phyloP scores from a whole-genome alignment of 768 basidiomycete species.

The Boletus fagicola region DNA sequence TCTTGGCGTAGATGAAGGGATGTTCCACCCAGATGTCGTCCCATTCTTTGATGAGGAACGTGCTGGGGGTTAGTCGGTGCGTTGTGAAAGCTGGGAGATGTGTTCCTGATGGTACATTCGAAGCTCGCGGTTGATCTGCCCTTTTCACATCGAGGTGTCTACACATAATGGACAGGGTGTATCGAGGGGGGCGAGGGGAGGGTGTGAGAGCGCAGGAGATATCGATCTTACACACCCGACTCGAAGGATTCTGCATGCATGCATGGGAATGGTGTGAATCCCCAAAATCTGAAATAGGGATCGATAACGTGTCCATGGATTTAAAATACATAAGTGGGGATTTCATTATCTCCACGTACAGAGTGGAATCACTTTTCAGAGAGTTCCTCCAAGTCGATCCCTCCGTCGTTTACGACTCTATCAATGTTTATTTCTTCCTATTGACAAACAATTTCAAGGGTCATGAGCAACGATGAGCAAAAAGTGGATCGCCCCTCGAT shows the following conservation, averaged over 20 bases:
- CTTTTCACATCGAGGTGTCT: conserved; percentile 1
- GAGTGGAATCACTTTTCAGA: background rate
- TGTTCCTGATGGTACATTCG: background rate
- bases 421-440: background rate
- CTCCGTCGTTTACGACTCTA: background rate
- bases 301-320: background rate
- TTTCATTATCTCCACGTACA: background rate
- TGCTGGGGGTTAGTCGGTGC: conserved; percentile 32
- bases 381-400: background rate
- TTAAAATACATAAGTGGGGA: background rate
- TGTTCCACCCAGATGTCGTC: conserved; percentile 51
- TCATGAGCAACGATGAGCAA: background rate
- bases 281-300: background rate
- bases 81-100: conserved; percentile 35
- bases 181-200: background rate
- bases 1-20: conserved; percentile 54
- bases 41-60: conserved; percentile 49
- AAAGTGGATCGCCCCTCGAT: background rate
- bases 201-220: too few species aligned
- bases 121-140: background rate
- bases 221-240: background rate
- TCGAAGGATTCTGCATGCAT: background rate
- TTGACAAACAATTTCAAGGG: background rate
- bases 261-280: background rate
- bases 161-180: conserved; percentile 12